These are phyloP conservation scores for Tulasnella sp. DNA, from an alignment of 768 basidiomycete genomes.

Conservation along the genomic window DNA sequence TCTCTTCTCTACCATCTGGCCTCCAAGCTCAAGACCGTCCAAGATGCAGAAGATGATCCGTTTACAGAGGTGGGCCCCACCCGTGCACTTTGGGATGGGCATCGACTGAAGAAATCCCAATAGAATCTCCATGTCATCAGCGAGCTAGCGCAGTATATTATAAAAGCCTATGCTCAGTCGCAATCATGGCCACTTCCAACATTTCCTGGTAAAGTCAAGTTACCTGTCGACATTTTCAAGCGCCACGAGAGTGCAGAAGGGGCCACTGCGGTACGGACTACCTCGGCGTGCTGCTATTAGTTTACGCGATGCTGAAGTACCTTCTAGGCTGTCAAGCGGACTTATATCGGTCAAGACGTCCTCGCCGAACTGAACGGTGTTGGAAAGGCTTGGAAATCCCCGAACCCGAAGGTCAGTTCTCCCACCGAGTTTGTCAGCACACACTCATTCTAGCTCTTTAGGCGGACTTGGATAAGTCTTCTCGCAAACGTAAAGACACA, in stretches of 20 bases:
- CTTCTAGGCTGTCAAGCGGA: conserved; percentile 63
- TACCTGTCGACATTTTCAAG: conserved; percentile 83
- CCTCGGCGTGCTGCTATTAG: neutral
- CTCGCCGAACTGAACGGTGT: conserved; percentile 58
- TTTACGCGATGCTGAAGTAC: neutral
- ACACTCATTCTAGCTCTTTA: neutral
- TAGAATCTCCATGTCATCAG: conserved; percentile 87
- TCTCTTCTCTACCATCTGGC: conserved; percentile 83
- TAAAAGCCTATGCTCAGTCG: conserved; percentile 61
- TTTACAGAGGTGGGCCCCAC: conserved; percentile 65
- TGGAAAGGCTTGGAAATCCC: conserved; percentile 36
- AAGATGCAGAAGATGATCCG: conserved; percentile 69
- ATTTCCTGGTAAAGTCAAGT: conserved; percentile 76
- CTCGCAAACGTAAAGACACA: conserved; percentile 22
- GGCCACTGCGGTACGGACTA: conserved; percentile 57
- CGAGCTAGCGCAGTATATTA: conserved; percentile 87
- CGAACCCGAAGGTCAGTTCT: conserved; percentile 17
- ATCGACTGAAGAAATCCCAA: conserved; percentile 7
- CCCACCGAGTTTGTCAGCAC: neutral
- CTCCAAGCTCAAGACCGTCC: conserved; percentile 80
- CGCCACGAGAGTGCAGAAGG: conserved; percentile 68
- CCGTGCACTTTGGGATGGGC: neutral
- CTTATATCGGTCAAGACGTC: conserved; percentile 66
- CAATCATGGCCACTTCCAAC: conserved; percentile 77
- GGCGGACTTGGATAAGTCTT: conserved; percentile 19